phyloP scores from a whole-genome alignment of 1,284 basidiomycete species.

The Microbotryomycetes sp. region DNA sequence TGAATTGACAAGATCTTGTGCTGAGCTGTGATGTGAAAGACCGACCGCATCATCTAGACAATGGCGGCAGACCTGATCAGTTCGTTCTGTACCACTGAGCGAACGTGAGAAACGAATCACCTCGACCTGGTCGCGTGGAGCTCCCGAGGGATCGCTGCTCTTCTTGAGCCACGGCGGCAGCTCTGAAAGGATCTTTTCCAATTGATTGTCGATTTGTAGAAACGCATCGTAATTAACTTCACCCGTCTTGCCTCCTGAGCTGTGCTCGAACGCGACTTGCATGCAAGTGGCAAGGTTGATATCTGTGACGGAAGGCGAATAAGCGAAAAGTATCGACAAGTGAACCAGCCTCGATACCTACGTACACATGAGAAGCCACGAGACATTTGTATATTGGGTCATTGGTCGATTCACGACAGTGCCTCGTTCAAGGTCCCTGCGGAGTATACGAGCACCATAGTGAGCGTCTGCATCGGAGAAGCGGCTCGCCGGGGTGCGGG shows the following conservation, averaged over 20 bases:
- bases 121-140: conserved; percentile 6
- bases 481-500: too few relatives aligned
- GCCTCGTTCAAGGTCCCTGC: neutral
- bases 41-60: conserved; percentile 13
- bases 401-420: neutral
- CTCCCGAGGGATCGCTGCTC: neutral
- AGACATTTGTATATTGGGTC: neutral
- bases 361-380: conserved; percentile 26
- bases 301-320: neutral
- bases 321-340: too few relatives aligned
- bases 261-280: conserved; percentile 21
- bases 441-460: neutral
- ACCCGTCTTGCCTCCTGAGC: conserved; percentile 1
- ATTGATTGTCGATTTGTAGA: conserved; percentile 25
- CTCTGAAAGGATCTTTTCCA: conserved; percentile 15
- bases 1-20: conserved; percentile 32
- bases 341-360: too few relatives aligned
- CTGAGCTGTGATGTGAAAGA: conserved; percentile 23
- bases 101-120: neutral
- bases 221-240: conserved; percentile 21
- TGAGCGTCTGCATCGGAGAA: too few relatives aligned
- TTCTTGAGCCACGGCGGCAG: conserved; percentile 17
- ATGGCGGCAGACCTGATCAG: neutral
- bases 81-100: neutral
- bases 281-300: conserved; percentile 23